Percentiles rank a stretch among this genome's conserved stretches.
phyloP scores from a whole-genome alignment of 495 filamentous ascomycete species.

The Neurospora terricola region DNA sequence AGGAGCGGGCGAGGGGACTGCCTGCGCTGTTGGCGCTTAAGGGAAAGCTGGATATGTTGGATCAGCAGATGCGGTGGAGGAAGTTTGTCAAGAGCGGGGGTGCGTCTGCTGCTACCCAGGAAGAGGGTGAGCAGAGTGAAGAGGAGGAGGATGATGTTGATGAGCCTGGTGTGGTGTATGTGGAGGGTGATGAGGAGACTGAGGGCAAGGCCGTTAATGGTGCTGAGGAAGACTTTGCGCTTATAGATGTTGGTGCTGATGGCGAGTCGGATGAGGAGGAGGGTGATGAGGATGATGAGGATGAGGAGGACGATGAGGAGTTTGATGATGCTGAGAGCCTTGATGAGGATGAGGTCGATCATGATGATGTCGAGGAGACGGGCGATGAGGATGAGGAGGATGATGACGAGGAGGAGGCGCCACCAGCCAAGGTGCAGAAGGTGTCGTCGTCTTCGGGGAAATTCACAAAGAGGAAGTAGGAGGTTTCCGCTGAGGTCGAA shows the following conservation, averaged over 20 bases:
- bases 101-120: slow-evolving; percentile 24
- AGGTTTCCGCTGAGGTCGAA: background rate
- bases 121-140: slow-evolving; percentile 62
- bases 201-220: slow-evolving; percentile 22
- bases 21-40: slow-evolving; percentile 77
- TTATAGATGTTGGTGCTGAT: slow-evolving; percentile 4
- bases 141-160: slow-evolving; percentile 56
- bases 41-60: slow-evolving; percentile 84
- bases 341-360: slow-evolving; percentile 30
- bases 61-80: slow-evolving; percentile 74
- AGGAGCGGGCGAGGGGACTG: slow-evolving; percentile 75
- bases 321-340: slow-evolving; percentile 20
- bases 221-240: slow-evolving; percentile 13
- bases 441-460: slow-evolving; percentile 3
- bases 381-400: slow-evolving; percentile 23
- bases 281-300: slow-evolving; percentile 14
- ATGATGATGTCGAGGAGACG: slow-evolving; percentile 28
- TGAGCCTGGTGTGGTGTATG: slow-evolving; percentile 61
- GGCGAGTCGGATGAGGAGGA: slow-evolving; percentile 24
- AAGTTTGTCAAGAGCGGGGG: slow-evolving; percentile 43
- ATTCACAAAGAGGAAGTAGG: slow-evolving; percentile 21
- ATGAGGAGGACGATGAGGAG: slow-evolving; percentile 17
- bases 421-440: slow-evolving; percentile 28
- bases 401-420: slow-evolving; percentile 18
- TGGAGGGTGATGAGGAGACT: slow-evolving; percentile 67